Conservation (phyloP, 306 rosid genomes). For the Carpinus fangiana region DNA sequence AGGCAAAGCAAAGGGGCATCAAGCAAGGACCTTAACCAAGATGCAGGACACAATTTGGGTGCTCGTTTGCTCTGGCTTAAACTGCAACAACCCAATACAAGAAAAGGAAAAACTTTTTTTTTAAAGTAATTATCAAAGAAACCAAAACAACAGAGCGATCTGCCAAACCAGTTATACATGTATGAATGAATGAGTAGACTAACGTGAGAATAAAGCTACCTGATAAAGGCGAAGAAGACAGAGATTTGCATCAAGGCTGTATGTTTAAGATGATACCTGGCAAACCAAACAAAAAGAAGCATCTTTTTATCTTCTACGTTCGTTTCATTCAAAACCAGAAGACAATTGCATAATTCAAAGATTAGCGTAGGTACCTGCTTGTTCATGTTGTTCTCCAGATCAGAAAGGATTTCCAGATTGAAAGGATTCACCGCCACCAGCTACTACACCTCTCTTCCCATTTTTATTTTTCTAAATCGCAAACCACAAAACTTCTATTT, state of each 20-base stretch:
- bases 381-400: constrained; percentile 92
- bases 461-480: neutral
- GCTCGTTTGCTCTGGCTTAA: constrained; percentile 87
- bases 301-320: too few species aligned
- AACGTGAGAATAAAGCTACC: constrained; percentile 34
- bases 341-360: neutral
- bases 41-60: constrained; percentile 88
- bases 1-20: neutral
- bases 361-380: constrained; percentile 59
- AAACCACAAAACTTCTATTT: neutral
- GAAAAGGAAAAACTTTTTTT: neutral
- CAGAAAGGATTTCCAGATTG: constrained; percentile 91
- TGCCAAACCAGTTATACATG: neutral
- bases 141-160: too few species aligned
- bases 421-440: constrained; percentile 84
- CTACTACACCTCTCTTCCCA: constrained; percentile 67
- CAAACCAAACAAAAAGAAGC: neutral
- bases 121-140: too few species aligned
- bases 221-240: constrained; percentile 99
- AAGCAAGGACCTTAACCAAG: constrained; percentile 70
- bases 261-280: constrained; percentile 80
- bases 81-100: constrained; percentile 40
- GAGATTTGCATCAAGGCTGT: constrained; percentile 86
- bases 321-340: neutral
- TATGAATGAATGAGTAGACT: too few species aligned